Evolutionary conservation across 2,329 filamentous ascomycete species (phyloP), one percentile per base, ranked within the genome.

Genomic region (Monilinia fructigena): DNA sequence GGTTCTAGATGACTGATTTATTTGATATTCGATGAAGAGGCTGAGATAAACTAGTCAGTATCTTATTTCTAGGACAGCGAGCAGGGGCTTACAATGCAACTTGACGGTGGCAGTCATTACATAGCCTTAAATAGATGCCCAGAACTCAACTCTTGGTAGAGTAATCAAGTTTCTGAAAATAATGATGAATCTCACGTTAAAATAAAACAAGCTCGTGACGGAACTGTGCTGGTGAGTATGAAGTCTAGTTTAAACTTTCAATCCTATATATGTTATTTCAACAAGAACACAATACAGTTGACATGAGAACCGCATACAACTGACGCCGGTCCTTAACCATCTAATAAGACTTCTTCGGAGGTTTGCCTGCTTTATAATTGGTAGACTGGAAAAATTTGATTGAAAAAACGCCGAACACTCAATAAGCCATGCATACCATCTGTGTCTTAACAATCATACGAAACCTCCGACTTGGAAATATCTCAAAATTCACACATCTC

Each of bases 401-500:
- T 40, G 5, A 20, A 10, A 12, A 50, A 52, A 55, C 3, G 23
- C 26, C 20, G 11, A 54, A 52, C 8, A 14, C 4, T 65, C 35
- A 65, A 42, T 59, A 35, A 11, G 18, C 26, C 20, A 61, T 35
- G 26, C 47, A 20, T 48, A 23, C 35, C 23, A 59, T 52, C 8
- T 54, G 55, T 42, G 47, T 65, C 55, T 61, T 55, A 14, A 65
- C 55, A 61, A 61, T 60, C 55, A 61, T 61, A 31, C 47, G 31
- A 11, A 47, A 61, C 14, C 48, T 59, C 20, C 63, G 55, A 54
- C 38, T 65, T 47, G 63, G 54, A 31, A 61, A 61, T 26, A 61
- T 47, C 48, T 61, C 63, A 47, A 65, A 65, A 61, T 61, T 48
- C 12, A 60, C 55, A 61, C 35, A 65, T 35, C 26, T 61, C 35